A percentile compares a stretch with the other conserved stretches of the same genome.
Evolutionary conservation across 2,329 filamentous ascomycete genomes (phyloP).

Genomic region (Verticillium nubilum): DNA sequence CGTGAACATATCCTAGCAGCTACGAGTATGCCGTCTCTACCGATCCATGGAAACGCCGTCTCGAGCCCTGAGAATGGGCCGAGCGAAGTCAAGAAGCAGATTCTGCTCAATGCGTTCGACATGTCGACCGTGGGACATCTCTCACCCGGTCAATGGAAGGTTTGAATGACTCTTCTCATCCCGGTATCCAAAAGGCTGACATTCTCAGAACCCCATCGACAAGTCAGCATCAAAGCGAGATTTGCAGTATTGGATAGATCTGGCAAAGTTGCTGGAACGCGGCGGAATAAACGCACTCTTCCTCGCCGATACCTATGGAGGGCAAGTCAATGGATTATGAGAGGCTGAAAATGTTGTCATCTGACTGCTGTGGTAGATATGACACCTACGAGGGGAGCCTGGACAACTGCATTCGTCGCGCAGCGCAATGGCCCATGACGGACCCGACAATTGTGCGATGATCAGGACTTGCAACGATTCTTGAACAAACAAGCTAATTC

Average conservation of each 20-base stretch:
- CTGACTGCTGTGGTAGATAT: slow-evolving; percentile 23
- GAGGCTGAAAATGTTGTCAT: neutral
- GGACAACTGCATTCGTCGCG: slow-evolving; percentile 55
- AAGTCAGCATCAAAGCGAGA: slow-evolving; percentile 55
- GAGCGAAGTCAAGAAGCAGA: slow-evolving; percentile 19
- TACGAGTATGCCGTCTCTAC: slow-evolving; percentile 3
- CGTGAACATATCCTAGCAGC: neutral
- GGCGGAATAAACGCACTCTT: slow-evolving; percentile 61
- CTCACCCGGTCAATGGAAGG: slow-evolving; percentile 63
- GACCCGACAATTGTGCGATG: slow-evolving; percentile 55
- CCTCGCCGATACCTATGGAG: slow-evolving; percentile 60
- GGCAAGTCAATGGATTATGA: slow-evolving; percentile 11
- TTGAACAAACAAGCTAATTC: neutral
- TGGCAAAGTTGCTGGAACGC: slow-evolving; percentile 56
- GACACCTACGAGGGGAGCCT: slow-evolving; percentile 56
- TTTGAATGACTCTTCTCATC: slow-evolving; percentile 13
- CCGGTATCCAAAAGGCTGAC: neutral
- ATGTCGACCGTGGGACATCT: slow-evolving; percentile 62
- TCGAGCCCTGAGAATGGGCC: neutral
- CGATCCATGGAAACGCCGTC: neutral
- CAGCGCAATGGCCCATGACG: slow-evolving; percentile 60
- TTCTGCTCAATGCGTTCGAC: slow-evolving; percentile 60
- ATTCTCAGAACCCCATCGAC: slow-evolving; percentile 50
- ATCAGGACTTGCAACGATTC: neutral
- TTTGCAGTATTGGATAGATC: slow-evolving; percentile 58